phyloP scores from a whole-genome alignment of 2,329 filamentous ascomycete species.

The Tothia fuscella region DNA sequence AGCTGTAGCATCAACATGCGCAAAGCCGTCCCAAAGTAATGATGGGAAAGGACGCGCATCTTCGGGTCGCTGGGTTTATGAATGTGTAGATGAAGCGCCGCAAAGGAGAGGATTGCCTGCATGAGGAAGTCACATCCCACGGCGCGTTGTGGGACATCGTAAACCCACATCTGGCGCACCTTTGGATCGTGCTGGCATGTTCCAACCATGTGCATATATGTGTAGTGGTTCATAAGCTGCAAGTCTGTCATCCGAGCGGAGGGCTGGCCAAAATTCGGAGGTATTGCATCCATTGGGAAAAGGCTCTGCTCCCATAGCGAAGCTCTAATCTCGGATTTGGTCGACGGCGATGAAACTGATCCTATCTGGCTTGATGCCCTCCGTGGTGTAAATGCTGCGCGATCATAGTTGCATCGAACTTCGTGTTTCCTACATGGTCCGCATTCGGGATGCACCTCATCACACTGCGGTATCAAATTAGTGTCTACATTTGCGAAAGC shows the following conservation, averaged over 20 bases:
- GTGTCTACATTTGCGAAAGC: neutral
- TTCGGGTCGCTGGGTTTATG: slow-evolving; percentile 2
- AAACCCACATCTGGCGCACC: slow-evolving; percentile 8
- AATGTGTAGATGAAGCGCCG: slow-evolving; percentile 8
- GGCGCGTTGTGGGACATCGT: slow-evolving; percentile 9
- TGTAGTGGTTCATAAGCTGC: slow-evolving; percentile 10
- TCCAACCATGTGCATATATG: slow-evolving; percentile 9
- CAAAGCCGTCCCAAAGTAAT: slow-evolving; percentile 8
- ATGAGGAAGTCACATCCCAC: slow-evolving; percentile 10
- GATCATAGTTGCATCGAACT: slow-evolving; percentile 7
- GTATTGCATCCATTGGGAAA: neutral
- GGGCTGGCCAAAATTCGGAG: slow-evolving; percentile 6
- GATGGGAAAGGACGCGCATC: slow-evolving; percentile 3
- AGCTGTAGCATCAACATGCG: slow-evolving; percentile 6
- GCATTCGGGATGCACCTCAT: slow-evolving; percentile 7
- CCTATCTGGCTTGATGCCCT: neutral
- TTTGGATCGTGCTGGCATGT: slow-evolving; percentile 3
- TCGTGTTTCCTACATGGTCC: slow-evolving; percentile 9
- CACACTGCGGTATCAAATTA: slow-evolving; percentile 5
- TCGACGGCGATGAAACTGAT: neutral
- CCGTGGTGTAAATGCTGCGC: slow-evolving; percentile 1
- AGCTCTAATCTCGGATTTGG: neutral
- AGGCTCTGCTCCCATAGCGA: no score
- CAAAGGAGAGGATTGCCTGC: slow-evolving; percentile 6
- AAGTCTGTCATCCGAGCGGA: slow-evolving; percentile 6